phyloP scores from a whole-genome alignment of 495 filamentous ascomycete species.

The Jackrogersella minutella region DNA sequence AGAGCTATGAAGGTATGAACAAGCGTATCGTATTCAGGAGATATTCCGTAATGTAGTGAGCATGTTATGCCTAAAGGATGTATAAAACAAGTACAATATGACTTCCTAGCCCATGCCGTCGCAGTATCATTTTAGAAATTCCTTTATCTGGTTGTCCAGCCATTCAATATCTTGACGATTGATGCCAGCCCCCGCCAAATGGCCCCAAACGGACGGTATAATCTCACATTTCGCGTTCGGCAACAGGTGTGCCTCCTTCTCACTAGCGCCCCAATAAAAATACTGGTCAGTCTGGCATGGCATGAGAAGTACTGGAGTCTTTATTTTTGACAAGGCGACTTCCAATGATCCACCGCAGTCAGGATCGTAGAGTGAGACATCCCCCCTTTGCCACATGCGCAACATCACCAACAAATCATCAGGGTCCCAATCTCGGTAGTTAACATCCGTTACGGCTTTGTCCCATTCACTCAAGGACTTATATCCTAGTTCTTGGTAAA shows the following conservation, averaged over 20 bases:
- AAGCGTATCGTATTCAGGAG: constrained; percentile 13
- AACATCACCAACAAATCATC: constrained; percentile 53
- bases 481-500: constrained; percentile 50
- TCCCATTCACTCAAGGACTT: constrained; percentile 50
- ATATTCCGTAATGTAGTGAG: background rate
- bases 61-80: no score
- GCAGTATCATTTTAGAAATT: background rate
- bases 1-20: background rate
- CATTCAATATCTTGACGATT: constrained; percentile 52
- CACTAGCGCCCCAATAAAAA: constrained; percentile 54
- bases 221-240: constrained; percentile 48
- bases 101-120: background rate
- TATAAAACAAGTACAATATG: no score
- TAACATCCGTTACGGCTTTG: constrained; percentile 36
- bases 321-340: constrained; percentile 50
- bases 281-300: constrained; percentile 57
- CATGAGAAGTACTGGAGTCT: constrained; percentile 54
- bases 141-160: constrained; percentile 37
- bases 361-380: constrained; percentile 45
- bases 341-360: constrained; percentile 46
- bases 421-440: constrained; percentile 50
- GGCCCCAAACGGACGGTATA: constrained; percentile 58
- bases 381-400: constrained; percentile 57
- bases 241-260: constrained; percentile 52
- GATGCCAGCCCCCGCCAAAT: constrained; percentile 55